Conservation (phyloP, 768 basidiomycete genomes). For the Obba rivulosa region DNA sequence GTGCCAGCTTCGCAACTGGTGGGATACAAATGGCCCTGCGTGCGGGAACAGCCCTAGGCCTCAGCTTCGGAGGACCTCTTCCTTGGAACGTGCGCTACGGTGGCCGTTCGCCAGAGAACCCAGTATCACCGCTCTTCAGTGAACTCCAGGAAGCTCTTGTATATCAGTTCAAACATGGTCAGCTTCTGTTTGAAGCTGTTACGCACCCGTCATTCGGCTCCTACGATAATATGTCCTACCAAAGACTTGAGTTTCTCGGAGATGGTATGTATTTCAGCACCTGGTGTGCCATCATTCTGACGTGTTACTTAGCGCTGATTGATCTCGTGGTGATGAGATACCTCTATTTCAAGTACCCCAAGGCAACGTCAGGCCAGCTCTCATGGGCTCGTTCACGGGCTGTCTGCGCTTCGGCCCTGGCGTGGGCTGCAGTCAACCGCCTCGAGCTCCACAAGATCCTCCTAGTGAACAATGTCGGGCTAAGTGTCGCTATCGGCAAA, state of each 20-base stretch:
- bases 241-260: conserved; percentile 84
- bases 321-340: conserved; percentile 69
- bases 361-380: conserved; percentile 72
- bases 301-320: conserved; percentile 47
- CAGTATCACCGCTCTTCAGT: conserved; percentile 42
- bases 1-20: conserved; percentile 69
- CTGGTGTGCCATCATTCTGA: conserved; percentile 5
- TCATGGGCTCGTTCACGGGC: conserved; percentile 65
- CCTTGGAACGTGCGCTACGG: conserved; percentile 65
- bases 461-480: conserved; percentile 62
- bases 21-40: conserved; percentile 65
- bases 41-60: conserved; percentile 56
- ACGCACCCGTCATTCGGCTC: conserved; percentile 76
- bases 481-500: conserved; percentile 57
- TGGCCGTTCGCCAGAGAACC: conserved; percentile 24
- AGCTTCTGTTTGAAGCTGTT: conserved; percentile 69
- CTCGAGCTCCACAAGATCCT: conserved; percentile 66
- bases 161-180: conserved; percentile 62
- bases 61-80: conserved; percentile 66
- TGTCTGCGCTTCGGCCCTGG: conserved; percentile 70
- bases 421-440: conserved; percentile 58
- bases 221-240: conserved; percentile 59
- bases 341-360: conserved; percentile 63
- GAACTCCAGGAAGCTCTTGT: conserved; percentile 59
- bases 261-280: conserved; percentile 54